phyloP scores from a whole-genome alignment of 2,329 filamentous ascomycete genomes.

The Cytospora leucostoma region DNA sequence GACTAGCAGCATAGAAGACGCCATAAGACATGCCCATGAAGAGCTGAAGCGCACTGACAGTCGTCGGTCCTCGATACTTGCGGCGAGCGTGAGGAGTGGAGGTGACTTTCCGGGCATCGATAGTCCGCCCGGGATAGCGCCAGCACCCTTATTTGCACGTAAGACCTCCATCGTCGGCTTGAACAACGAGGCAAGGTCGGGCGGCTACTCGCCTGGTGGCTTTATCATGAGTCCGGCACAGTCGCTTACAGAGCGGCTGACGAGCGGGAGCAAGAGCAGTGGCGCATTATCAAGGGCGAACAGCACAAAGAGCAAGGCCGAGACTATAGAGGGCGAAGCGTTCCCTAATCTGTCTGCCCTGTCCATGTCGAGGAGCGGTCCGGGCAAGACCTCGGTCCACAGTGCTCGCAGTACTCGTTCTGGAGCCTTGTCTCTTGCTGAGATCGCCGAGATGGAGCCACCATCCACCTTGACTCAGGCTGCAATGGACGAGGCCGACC shows the following conservation, averaged over 20 bases:
- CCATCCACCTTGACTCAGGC: conserved; percentile 51
- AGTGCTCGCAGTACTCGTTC: conserved; percentile 47
- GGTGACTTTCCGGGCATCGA: conserved; percentile 36
- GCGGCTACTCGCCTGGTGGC: conserved; percentile 69
- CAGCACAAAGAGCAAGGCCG: conserved; percentile 38
- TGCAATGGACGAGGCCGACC: conserved; percentile 58
- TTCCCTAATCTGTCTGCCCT: conserved; percentile 29
- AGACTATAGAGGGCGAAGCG: conserved; percentile 40
- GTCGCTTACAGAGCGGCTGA: conserved; percentile 59
- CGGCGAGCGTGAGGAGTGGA: conserved; percentile 43
- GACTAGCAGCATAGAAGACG: conserved; percentile 75
- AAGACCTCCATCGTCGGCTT: conserved; percentile 67
- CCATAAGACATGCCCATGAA: conserved; percentile 71
- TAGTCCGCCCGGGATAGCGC: conserved; percentile 29
- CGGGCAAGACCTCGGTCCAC: conserved; percentile 52
- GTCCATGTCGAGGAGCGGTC: conserved; percentile 52
- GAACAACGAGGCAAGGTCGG: conserved; percentile 66
- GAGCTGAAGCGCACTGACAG: conserved; percentile 72
- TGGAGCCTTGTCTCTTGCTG: conserved; percentile 53
- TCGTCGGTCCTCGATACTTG: conserved; percentile 63
- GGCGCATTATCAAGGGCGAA: conserved; percentile 31
- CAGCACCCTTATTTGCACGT: conserved; percentile 33
- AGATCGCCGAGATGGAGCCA: conserved; percentile 58
- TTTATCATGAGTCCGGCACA: conserved; percentile 68
- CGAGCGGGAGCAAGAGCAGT: conserved; percentile 57